phyloP scores from a whole-genome alignment of 148 eudicot species.

The Vaccinium darrowii region DNA sequence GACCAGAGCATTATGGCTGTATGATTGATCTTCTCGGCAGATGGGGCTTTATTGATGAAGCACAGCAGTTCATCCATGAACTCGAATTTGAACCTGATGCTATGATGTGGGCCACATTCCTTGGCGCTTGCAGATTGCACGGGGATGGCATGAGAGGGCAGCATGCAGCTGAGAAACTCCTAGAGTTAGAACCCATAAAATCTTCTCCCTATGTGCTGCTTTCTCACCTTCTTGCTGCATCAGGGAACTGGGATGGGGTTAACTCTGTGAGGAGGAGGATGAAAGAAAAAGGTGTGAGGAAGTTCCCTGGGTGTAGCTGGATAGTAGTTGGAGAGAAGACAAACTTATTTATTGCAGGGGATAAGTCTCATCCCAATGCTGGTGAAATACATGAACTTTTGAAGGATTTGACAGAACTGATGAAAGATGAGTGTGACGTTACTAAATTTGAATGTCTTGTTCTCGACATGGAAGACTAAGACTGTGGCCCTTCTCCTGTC shows the following conservation, averaged over 20 bases:
- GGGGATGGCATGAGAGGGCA: slow-evolving; percentile 79
- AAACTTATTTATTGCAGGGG: slow-evolving; percentile 35
- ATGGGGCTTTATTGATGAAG: slow-evolving; percentile 80
- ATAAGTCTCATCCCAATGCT: slow-evolving; percentile 28
- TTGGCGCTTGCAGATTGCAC: slow-evolving; percentile 80
- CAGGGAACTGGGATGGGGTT: slow-evolving; percentile 76
- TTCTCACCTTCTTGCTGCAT: slow-evolving; percentile 75
- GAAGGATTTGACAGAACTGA: slow-evolving; percentile 26
- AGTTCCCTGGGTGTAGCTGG: slow-evolving; percentile 82
- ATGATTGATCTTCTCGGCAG: slow-evolving; percentile 90
- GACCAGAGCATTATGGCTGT: slow-evolving; percentile 84
- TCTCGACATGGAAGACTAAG: slow-evolving; percentile 7
- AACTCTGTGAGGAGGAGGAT: slow-evolving; percentile 64
- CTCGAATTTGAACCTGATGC: slow-evolving; percentile 65
- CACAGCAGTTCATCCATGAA: slow-evolving; percentile 55
- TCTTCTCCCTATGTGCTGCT: slow-evolving; percentile 74
- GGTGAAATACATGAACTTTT: slow-evolving; percentile 31
- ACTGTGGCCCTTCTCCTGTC: neutral
- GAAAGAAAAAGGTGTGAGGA: slow-evolving; percentile 63
- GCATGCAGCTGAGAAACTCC: slow-evolving; percentile 72
- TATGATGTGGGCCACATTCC: slow-evolving; percentile 77
- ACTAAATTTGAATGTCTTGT: slow-evolving; percentile 20
- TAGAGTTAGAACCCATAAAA: slow-evolving; percentile 66
- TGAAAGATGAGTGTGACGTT: slow-evolving; percentile 30
- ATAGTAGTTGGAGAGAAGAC: slow-evolving; percentile 38